A percentile compares a stretch with the other conserved stretches of the same genome.
Conservation (phyloP, 2,329 filamentous ascomycete species). For the Fusarium domesticum region DNA sequence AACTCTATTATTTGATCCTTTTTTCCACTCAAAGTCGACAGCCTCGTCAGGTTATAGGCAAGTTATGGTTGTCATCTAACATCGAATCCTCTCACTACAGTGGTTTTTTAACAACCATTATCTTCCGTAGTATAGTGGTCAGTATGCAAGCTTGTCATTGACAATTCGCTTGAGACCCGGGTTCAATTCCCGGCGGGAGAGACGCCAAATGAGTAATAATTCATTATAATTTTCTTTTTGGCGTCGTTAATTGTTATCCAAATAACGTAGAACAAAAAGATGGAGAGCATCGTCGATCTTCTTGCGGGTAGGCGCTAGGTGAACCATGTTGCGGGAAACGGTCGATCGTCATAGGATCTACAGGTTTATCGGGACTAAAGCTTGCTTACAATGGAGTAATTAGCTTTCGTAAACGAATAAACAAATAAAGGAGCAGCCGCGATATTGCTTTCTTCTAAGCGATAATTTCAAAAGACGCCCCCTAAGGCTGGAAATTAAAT, state of each 20-base stretch:
- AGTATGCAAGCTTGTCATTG: conserved; percentile 31
- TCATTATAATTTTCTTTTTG: conserved; percentile 16
- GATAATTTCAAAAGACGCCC: too few species aligned
- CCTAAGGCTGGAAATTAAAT: too few species aligned
- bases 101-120: conserved; percentile 12
- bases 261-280: neutral
- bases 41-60: neutral
- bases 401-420: too few species aligned
- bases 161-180: conserved; percentile 27
- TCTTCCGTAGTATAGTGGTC: conserved; percentile 38
- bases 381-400: too few species aligned
- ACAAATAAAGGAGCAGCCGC: too few species aligned
- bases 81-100: conserved; percentile 8
- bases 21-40: too few species aligned
- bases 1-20: too few species aligned
- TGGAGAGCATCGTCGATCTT: neutral
- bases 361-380: neutral
- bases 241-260: neutral
- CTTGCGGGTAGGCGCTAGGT: neutral
- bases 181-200: conserved; percentile 31
- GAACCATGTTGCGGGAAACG: neutral
- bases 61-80: neutral
- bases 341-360: neutral
- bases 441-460: too few species aligned
- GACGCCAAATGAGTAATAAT: conserved; percentile 19